phyloP scores from a whole-genome alignment of 2,329 filamentous ascomycete species.

The Rhynchosporium secalis region DNA sequence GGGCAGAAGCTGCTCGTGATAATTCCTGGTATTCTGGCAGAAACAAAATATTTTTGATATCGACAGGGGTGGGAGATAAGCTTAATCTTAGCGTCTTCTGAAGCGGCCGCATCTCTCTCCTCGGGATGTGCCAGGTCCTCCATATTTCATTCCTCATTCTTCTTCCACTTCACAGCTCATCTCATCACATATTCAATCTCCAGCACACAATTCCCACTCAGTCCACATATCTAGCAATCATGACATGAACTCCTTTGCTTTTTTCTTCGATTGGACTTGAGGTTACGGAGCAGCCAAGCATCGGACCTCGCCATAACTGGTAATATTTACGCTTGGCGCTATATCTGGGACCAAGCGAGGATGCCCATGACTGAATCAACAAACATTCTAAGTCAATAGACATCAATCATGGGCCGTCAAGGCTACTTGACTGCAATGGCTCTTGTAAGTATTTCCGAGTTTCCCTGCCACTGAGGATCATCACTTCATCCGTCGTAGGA shows the following conservation, averaged over 20 bases:
- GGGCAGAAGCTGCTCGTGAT: not conserved
- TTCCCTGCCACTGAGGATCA: not conserved
- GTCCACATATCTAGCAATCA: no score
- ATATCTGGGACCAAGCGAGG: not conserved
- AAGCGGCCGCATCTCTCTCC: not conserved
- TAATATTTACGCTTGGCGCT: not conserved
- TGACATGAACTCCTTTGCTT: no score
- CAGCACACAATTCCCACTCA: no score
- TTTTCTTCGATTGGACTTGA: no score
- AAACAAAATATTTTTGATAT: not conserved
- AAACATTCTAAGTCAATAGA: constrained; percentile 4
- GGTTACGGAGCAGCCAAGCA: not conserved
- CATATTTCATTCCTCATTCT: no score
- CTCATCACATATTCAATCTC: no score
- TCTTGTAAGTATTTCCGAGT: constrained; percentile 28
- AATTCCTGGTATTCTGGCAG: constrained; percentile 9
- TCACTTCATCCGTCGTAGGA: not conserved
- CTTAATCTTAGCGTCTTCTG: constrained; percentile 12
- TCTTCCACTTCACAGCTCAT: no score
- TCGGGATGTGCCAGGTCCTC: no score
- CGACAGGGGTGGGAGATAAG: constrained; percentile 9
- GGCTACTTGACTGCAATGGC: constrained; percentile 35
- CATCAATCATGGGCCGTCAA: constrained; percentile 27
- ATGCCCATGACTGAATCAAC: not conserved
- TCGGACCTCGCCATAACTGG: not conserved